Base-by-base conservation (phyloP, 2,329 filamentous ascomycete genomes). In the Penicillium sp. region DNA sequence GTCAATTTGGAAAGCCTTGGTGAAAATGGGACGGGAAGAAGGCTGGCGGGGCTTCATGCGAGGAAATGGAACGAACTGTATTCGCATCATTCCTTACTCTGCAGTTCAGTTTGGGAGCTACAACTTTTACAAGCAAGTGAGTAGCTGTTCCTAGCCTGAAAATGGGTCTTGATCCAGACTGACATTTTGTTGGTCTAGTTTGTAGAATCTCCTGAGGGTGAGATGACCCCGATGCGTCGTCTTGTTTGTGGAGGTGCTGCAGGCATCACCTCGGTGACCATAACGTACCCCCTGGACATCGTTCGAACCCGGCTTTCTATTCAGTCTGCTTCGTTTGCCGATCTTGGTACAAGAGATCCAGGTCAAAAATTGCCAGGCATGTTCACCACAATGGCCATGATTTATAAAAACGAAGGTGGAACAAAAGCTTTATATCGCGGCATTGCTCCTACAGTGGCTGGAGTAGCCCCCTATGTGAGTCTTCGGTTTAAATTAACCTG, bases 31-130 rank as follows among this genome's bases (percentile, higher is more conserved):
- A 87, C 86, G 81, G 65, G 94, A 99, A 71, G 94, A 99, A 75
- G 94, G 94, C 51, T 97, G 92, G 91, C 86, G 86, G 72, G 94
- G 94, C 0, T 96, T 97, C 75, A 96, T 99, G 92, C 86, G 91
- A 62, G 94, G 94, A 48, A 99, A 99, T 72, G 94, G 94, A 60
- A 97, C 92, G 57, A 99, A 99, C 74, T 99, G 94, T 80, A 90
- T 99, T 67, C 90, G 94, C 58, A 99, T 99, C 63, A 91, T 99
- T 48, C 94, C 94, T 4, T 99, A 99, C 74, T 97, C 93, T 46
- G 94, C 94, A 10, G 94, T 97, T 38, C 94, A 99, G 70, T 99
- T 99, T 74, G 93, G 93, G 64, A 95, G 91, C 70, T 99, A 97
- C 79, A 97, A 96, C 72, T 85, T 97, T 63, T 99, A 99, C 77